Percentiles rank a stretch among this genome's conserved stretches.
phyloP scores from a whole-genome alignment of 805 yeast genomes.

The Starmerella asiatica region DNA sequence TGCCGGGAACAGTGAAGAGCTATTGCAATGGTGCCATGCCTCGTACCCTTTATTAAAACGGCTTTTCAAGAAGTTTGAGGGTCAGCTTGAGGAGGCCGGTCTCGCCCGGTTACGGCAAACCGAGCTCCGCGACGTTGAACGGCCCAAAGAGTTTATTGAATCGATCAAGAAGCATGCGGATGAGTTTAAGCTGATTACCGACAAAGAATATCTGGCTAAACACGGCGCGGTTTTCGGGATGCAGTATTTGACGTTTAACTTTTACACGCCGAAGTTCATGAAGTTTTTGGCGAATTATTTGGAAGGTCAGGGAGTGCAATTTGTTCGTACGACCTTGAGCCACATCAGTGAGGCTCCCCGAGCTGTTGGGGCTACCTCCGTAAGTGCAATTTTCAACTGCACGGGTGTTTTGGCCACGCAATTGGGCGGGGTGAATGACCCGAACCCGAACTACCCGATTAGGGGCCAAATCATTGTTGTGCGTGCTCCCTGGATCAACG shows the following conservation, averaged over 20 bases:
- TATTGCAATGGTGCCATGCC: constrained; percentile 40
- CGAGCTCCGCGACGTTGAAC: constrained; percentile 44
- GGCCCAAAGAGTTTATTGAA: constrained; percentile 35
- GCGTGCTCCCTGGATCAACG: constrained; percentile 52
- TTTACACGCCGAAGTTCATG: constrained; percentile 56
- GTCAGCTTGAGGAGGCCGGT: constrained; percentile 34
- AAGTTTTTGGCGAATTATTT: constrained; percentile 36
- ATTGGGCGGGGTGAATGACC: constrained; percentile 54
- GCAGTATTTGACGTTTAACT: constrained; percentile 47
- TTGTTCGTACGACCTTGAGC: constrained; percentile 34
- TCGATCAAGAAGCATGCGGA: constrained; percentile 39
- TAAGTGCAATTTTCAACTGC: constrained; percentile 54
- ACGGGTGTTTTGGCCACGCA: constrained; percentile 57
- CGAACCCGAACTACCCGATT: constrained; percentile 45
- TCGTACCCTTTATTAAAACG: constrained; percentile 39
- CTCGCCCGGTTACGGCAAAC: constrained; percentile 41
- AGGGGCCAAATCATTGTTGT: constrained; percentile 71
- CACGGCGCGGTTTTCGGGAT: constrained; percentile 45
- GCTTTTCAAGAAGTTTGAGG: constrained; percentile 37
- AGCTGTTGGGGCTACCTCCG: constrained; percentile 13
- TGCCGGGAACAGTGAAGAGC: constrained; percentile 42
- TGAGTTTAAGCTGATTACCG: constrained; percentile 31
- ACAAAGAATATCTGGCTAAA: constrained; percentile 32
- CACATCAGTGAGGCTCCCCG: constrained; percentile 44
- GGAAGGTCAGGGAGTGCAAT: constrained; percentile 37